Base-by-base conservation (phyloP, 495 filamentous ascomycete genomes). In the Cercophora newfieldiana region DNA sequence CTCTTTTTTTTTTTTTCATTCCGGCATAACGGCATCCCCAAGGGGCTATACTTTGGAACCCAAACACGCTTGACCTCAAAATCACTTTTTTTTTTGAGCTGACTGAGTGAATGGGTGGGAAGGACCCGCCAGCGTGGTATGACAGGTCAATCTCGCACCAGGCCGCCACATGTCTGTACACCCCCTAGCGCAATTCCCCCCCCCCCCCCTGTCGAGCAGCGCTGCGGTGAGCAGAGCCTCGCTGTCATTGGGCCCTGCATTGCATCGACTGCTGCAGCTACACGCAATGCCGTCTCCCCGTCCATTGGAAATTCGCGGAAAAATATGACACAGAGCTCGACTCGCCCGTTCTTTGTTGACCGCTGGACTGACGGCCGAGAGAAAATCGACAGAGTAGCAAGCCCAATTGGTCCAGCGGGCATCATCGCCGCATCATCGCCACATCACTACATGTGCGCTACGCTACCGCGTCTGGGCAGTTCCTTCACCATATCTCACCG, bases 181-280 rank as follows among this genome's bases (percentile, higher is more conserved):
- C 31, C 33, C 26, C 24, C 24, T 49, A 14, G 30, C 31, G 31
- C 30, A 24, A 59, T 16, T 16, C 37, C 56, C 31, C 57, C 57
- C 26, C 30, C 37, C 37, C 37, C 56, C 31, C 57, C 57, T 47
- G 57, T 59, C n/a, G 7, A 12, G 24, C 30, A 33, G 48, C 12
- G 19, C 59, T 51, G 31, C 58, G 65, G 59, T 58, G 65, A 51
- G 51, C 51, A 44, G 53, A 51, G 65, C 65, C 51, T 60, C 59
- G 30, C 19, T 67, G 59, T 48, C 28, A 63, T 67, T 67, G 59
- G 64, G 48, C 33, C n/a, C n/a, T 66, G 64, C 16, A 60, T 44
- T 44, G 64, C 22, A 10, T 51, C 12, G 16, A 22, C 25, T 49
- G 14, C 19, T 56, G 59, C 50, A 49, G 12, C 31, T 28, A 37